A percentile compares a stretch with the other conserved stretches of the same genome.
Evolutionary conservation across 176 grass and related monocot species (phyloP).

Genomic region (Aegilops longissima): DNA sequence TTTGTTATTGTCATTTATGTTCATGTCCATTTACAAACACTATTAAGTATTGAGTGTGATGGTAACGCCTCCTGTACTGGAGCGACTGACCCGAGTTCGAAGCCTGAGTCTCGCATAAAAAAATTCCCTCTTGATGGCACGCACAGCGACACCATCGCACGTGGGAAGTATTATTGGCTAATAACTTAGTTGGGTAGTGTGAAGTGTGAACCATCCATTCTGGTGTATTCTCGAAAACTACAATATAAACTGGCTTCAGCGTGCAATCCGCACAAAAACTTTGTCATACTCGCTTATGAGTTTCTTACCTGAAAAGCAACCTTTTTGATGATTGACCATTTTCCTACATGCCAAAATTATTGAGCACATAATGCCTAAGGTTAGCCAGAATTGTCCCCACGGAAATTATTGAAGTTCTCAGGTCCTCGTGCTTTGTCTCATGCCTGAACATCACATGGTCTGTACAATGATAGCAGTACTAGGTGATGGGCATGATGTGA

Average conservation of each 20-base stretch:
- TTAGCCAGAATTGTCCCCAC: constrained; percentile 44
- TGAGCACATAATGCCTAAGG: constrained; percentile 44
- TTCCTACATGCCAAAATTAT: constrained; percentile 30
- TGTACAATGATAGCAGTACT: constrained; percentile 40
- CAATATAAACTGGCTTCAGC: neutral
- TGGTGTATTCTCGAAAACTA: constrained; percentile 1
- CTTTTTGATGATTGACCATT: neutral
- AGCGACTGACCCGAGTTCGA: too few relatives aligned
- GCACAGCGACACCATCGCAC: too few relatives aligned
- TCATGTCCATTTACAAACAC: neutral
- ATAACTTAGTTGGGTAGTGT: neutral
- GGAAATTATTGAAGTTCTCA: constrained; percentile 38
- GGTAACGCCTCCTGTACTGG: neutral
- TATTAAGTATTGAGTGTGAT: neutral
- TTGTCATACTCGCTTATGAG: neutral
- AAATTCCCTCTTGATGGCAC: too few relatives aligned
- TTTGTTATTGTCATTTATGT: neutral
- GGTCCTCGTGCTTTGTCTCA: constrained; percentile 40
- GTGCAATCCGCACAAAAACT: neutral
- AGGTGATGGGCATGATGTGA: constrained; percentile 27
- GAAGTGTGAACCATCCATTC: neutral
- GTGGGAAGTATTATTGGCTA: neutral
- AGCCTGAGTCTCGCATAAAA: too few relatives aligned
- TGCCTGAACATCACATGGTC: constrained; percentile 45
- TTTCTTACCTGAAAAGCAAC: neutral